Evolutionary conservation across 768 basidiomycete species (phyloP).

Genomic region (Suillus spraguei): DNA sequence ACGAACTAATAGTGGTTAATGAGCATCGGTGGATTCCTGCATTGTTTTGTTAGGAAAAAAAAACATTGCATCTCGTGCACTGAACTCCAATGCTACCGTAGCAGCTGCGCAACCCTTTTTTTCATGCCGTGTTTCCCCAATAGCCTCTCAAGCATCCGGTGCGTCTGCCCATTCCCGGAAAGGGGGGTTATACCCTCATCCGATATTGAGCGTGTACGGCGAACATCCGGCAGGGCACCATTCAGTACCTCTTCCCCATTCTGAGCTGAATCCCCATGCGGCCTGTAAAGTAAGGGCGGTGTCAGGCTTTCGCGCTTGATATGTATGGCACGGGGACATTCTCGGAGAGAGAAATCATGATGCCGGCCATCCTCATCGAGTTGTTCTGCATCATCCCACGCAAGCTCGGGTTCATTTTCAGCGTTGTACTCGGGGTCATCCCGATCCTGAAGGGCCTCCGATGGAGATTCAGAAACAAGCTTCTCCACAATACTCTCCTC

Average conservation of each 20-base stretch:
- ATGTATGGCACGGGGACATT: not conserved
- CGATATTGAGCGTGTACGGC: not conserved
- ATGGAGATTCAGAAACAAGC: not conserved
- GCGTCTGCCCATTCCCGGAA: slow-evolving; percentile 14
- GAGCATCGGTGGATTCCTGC: not conserved
- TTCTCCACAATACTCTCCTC: not conserved
- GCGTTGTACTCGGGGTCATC: slow-evolving; percentile 13
- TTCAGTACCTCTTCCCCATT: not conserved
- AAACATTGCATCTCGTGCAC: not conserved
- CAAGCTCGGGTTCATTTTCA: slow-evolving; percentile 14
- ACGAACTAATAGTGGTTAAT: too few species aligned
- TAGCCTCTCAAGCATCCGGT: slow-evolving; percentile 15
- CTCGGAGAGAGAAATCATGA: slow-evolving; percentile 18
- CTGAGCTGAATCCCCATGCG: not conserved
- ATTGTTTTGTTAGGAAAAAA: not conserved
- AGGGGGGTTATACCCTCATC: not conserved
- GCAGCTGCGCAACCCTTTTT: slow-evolving; percentile 15
- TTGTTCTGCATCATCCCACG: not conserved
- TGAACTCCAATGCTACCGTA: slow-evolving; percentile 13
- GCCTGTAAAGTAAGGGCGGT: not conserved
- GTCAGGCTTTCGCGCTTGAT: not conserved
- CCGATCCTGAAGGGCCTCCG: slow-evolving; percentile 12
- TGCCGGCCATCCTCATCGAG: not conserved
- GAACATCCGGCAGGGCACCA: too few species aligned
- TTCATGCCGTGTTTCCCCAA: slow-evolving; percentile 21